Evolutionary conservation across 2,329 filamentous ascomycete species (phyloP).

Genomic region (Fusarium newnesense): DNA sequence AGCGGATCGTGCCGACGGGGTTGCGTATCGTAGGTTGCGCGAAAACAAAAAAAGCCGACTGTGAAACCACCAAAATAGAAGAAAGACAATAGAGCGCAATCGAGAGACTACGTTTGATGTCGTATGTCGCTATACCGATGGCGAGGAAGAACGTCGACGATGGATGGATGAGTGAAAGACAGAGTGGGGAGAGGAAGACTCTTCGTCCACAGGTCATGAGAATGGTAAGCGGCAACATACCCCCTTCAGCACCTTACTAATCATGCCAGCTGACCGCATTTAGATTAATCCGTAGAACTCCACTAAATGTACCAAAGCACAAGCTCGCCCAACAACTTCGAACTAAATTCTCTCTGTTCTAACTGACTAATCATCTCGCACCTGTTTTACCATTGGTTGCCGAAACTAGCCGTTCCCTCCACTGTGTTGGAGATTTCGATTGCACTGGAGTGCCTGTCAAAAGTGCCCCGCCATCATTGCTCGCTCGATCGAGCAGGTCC

Average conservation of each 20-base stretch:
- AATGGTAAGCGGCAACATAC: conserved; percentile 11
- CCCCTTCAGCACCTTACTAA: conserved; percentile 31
- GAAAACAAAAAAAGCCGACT: neutral
- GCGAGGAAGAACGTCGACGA: conserved; percentile 23
- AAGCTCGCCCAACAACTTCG: conserved; percentile 1
- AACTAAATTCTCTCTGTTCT: conserved; percentile 13
- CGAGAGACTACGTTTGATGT: conserved; percentile 13
- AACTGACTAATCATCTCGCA: conserved; percentile 39
- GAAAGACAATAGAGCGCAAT: neutral
- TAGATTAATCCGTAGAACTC: conserved; percentile 26
- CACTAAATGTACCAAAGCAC: neutral
- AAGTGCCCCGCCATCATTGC: conserved; percentile 44
- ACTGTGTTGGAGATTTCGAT: neutral
- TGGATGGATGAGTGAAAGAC: conserved; percentile 24
- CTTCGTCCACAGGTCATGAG: conserved; percentile 21
- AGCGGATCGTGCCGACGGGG: conserved; percentile 12
- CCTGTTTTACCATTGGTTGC: conserved; percentile 43
- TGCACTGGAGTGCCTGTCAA: conserved; percentile 5
- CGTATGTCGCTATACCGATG: conserved; percentile 32
- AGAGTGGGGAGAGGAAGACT: conserved; percentile 39
- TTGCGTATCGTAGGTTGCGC: conserved; percentile 3
- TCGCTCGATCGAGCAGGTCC: conserved; percentile 42
- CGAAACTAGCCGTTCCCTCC: conserved; percentile 43
- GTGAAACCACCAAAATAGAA: conserved; percentile 1
- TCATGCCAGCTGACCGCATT: neutral